These are phyloP conservation scores for Ceratocystis huliohia DNA, from an alignment of 2,329 filamentous ascomycete genomes.

Conservation along the genomic window DNA sequence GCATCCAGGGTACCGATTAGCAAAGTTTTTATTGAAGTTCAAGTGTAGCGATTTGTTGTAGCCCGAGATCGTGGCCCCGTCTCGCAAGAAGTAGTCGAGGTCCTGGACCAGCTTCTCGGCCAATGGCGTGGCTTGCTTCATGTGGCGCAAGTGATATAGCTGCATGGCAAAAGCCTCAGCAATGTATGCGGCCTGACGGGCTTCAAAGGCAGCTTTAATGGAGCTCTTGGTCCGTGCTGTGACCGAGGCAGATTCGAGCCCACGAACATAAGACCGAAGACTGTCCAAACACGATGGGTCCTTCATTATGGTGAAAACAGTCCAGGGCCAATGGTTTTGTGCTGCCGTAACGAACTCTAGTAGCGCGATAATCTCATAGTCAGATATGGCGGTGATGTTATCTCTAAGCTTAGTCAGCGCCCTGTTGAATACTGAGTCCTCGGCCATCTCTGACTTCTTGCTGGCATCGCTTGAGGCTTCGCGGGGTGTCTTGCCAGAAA, in stretches of 20 bases:
- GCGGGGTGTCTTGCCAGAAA: constrained; percentile 69
- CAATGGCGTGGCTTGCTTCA: constrained; percentile 51
- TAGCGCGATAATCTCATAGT: constrained; percentile 57
- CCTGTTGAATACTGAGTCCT: constrained; percentile 56
- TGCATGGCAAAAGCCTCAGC: constrained; percentile 86
- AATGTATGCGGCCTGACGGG: constrained; percentile 64
- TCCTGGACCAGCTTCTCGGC: constrained; percentile 61
- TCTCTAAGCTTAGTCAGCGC: constrained; percentile 56
- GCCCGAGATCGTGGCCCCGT: constrained; percentile 62
- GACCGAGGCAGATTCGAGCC: constrained; percentile 40
- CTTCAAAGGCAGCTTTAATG: constrained; percentile 46
- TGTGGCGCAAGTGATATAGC: constrained; percentile 71
- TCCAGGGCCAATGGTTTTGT: constrained; percentile 94
- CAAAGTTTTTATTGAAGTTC: constrained; percentile 76
- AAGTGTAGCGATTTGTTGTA: constrained; percentile 82
- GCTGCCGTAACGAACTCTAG: constrained; percentile 78
- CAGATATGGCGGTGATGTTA: constrained; percentile 49
- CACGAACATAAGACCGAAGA: constrained; percentile 56
- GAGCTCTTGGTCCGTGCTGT: constrained; percentile 41
- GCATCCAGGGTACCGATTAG: constrained; percentile 60
- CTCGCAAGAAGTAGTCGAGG: constrained; percentile 65
- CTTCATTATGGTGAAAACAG: constrained; percentile 64
- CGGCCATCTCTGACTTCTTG: constrained; percentile 29
- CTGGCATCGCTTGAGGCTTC: constrained; percentile 44
- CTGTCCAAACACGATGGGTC: constrained; percentile 61